Evolutionary conservation across 371 early-diverging fungal genomes (phyloP), one percentile per base, ranked within the genome.

Genomic region (Haplosporangium sp.): DNA sequence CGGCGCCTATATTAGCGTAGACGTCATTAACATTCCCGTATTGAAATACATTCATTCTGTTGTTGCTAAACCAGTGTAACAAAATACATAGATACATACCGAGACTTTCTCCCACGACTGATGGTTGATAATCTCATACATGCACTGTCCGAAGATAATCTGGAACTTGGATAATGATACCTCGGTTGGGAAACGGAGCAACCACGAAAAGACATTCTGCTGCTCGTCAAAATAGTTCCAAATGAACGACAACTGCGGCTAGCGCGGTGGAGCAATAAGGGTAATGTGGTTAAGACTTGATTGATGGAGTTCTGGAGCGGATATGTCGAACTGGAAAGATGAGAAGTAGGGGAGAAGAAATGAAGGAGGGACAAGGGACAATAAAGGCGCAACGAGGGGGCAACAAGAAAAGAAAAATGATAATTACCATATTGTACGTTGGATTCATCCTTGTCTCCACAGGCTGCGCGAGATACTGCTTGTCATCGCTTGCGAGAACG

Each of bases 391-490:
- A 29, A 1, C 29, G 29, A 29, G 29, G 29, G 4, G 29, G 55
- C 38, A 8, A 9, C 12, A 58, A 12, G 29, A 45, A 40, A 11
- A 1, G 54, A 16, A 21, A 53, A 29, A 37, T 21, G 36, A 8
- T 12, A 47, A 72, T 60, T 70, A 80, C 83, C 13, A 40, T 10
- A 77, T 86, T 92, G 79, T 94, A 94, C 29, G 90, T 84, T 2
- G 91, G 89, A 62, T 91, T 91, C 93, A 95, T 94, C 37, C 81
- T 79, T 23, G 85, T 82, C 56, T 91, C 87, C 14, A 96, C 53
- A 36, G 81, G 81, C 77, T 95, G 94, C 23, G 86, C 79, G 21
- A 92, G 76, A 41, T 83, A 59, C 21, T 72, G 84, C 48, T 73
- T 71, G 53, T 73, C 75, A 16, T 69, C 74, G 36, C 74, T 70